Evolutionary conservation across 1,284 basidiomycete genomes (phyloP).

Genomic region (Anthracocystis setariae): DNA sequence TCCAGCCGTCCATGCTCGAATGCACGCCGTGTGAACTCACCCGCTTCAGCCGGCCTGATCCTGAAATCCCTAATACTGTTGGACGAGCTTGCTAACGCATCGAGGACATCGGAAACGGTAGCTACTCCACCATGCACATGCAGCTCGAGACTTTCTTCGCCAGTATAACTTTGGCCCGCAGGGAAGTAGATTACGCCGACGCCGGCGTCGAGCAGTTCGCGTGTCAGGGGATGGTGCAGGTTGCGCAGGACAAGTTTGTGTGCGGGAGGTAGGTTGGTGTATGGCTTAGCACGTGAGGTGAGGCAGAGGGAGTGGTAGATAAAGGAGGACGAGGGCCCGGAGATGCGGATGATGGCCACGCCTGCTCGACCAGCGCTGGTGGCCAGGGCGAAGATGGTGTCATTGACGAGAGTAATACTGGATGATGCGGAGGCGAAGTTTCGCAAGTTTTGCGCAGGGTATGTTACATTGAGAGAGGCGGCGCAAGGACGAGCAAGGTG

Average conservation of each 20-base stretch:
- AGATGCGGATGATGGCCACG: constrained; percentile 81
- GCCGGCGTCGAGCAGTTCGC: constrained; percentile 79
- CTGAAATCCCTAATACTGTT: constrained; percentile 65
- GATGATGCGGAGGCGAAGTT: neutral
- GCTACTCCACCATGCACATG: constrained; percentile 88
- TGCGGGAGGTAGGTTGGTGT: constrained; percentile 69
- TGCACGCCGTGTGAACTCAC: constrained; percentile 86
- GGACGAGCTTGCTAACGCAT: constrained; percentile 71
- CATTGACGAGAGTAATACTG: neutral
- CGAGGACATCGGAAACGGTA: constrained; percentile 76
- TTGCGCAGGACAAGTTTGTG: constrained; percentile 78
- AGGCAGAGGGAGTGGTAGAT: constrained; percentile 75
- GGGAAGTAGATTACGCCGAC: constrained; percentile 80
- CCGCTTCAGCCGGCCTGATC: constrained; percentile 78
- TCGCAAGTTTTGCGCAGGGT: neutral
- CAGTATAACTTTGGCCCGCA: constrained; percentile 80
- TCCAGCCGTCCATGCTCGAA: constrained; percentile 82
- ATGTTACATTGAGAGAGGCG: neutral
- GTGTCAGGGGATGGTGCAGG: constrained; percentile 75
- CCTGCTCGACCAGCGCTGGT: constrained; percentile 84
- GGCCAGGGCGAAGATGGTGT: constrained; percentile 85
- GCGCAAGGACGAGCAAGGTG: too few relatives aligned
- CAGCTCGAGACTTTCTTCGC: constrained; percentile 82
- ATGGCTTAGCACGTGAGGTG: constrained; percentile 10
- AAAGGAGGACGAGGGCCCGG: constrained; percentile 76